These are phyloP conservation scores for Backusella mclennaniae DNA, from an alignment of 192 early-diverging fungal genomes.

Conservation along the genomic window DNA sequence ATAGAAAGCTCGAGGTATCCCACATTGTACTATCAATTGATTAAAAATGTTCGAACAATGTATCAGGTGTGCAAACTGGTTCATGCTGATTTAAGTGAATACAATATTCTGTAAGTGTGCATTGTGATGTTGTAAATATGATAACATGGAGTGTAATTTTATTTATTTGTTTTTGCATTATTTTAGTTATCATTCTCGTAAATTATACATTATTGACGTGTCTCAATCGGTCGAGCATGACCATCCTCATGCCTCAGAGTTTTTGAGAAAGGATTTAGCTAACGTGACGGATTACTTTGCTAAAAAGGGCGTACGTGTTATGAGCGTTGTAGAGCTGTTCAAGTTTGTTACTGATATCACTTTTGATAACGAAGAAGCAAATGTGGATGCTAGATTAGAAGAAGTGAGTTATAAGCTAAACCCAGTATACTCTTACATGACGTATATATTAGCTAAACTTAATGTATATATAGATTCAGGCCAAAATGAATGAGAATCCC, in stretches of 20 bases:
- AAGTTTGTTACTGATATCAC: constrained; percentile 75
- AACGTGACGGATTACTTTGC: constrained; percentile 94
- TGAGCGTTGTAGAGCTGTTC: constrained; percentile 84
- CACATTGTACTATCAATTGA: constrained; percentile 77
- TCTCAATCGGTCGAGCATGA: constrained; percentile 99
- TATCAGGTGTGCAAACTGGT: constrained; percentile 93
- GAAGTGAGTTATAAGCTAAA: constrained; percentile 44
- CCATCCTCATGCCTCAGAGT: constrained; percentile 95
- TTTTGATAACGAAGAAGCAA: constrained; percentile 59
- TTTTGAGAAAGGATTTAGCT: constrained; percentile 90
- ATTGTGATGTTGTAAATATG: not conserved
- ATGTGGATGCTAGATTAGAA: constrained; percentile 69
- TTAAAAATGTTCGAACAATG: constrained; percentile 87
- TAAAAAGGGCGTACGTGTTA: constrained; percentile 68
- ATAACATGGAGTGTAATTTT: not conserved
- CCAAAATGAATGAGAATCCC: constrained; percentile 40
- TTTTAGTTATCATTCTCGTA: constrained; percentile 70
- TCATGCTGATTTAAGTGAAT: constrained; percentile 97
- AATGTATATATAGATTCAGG: constrained; percentile 16
- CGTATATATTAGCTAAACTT: not conserved
- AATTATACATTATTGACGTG: constrained; percentile 93
- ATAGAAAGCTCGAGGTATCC: constrained; percentile 74
- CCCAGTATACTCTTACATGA: not conserved
- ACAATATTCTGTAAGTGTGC: constrained; percentile 82
- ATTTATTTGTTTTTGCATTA: not conserved